Evolutionary conservation across 805 yeast species (phyloP).

Genomic region (Nematodospora valgi): DNA sequence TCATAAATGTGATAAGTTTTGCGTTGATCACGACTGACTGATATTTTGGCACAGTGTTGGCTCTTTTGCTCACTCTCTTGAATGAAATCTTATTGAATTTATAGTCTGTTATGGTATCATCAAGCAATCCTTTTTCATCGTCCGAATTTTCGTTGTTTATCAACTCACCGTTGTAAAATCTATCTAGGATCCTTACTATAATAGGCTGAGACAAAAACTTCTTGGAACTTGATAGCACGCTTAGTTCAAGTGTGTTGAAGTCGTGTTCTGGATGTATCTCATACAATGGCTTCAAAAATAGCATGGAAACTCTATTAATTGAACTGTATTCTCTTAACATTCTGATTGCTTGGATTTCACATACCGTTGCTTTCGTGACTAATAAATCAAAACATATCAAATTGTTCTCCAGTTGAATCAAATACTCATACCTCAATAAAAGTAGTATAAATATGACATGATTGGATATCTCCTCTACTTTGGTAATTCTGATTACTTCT

Average conservation of each 20-base stretch:
- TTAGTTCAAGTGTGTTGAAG: constrained; percentile 50
- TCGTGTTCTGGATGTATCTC: constrained; percentile 22
- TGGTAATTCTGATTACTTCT: constrained; percentile 37
- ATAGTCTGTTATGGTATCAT: constrained; percentile 25
- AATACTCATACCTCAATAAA: constrained; percentile 34
- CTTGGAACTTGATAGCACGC: constrained; percentile 51
- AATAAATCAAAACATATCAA: constrained; percentile 34
- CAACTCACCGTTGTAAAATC: constrained; percentile 52
- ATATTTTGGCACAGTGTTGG: constrained; percentile 38
- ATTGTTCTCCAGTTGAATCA: constrained; percentile 38
- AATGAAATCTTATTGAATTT: constrained; percentile 29
- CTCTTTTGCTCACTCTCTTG: constrained; percentile 25
- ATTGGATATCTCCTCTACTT: constrained; percentile 21
- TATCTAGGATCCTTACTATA: constrained; percentile 42
- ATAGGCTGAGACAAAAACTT: constrained; percentile 51
- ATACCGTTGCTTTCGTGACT: constrained; percentile 45
- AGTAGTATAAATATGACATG: constrained; percentile 30
- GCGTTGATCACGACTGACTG: constrained; percentile 39
- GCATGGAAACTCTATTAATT: constrained; percentile 40
- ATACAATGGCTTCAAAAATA: constrained; percentile 44
- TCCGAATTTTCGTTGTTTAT: constrained; percentile 19
- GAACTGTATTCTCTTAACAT: constrained; percentile 45
- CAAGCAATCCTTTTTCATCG: constrained; percentile 16
- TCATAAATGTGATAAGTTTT: constrained; percentile 27
- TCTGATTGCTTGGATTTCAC: constrained; percentile 52